Evolutionary conservation across 495 filamentous ascomycete genomes (phyloP), one percentile per base, ranked within the genome.

Genomic region (Sordaria brevicollis): DNA sequence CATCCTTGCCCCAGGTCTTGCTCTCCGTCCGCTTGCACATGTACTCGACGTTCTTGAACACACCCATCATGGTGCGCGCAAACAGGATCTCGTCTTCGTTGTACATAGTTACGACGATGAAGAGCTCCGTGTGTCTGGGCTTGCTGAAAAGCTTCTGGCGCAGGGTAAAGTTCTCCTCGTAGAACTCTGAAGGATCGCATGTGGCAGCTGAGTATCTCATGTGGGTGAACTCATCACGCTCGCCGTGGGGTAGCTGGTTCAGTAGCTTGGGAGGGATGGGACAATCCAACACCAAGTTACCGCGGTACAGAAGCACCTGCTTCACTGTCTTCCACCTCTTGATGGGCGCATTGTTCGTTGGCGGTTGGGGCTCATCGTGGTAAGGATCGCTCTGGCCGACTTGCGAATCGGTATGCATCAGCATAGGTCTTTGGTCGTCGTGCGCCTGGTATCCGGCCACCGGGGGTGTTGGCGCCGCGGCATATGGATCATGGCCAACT

Each of bases 131-230:
- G 74, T 96, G 90, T 49, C 96, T 84, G 11, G 93, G 90, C 79
- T 97, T 97, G 68, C 92, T 92, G 79, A 98, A 98, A 10, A 99
- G 87, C 79, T 89, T 89, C 81, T 99, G 96, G 38, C 96, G 92
- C 67, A 99, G 84, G 0, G 95, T 98, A 74, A 97, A 99, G 71
- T 93, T 90, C 75, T 95, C 86, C 35, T 88, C 86, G 74, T 89
- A 93, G 80, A 98, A 99, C 33, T 96, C 88, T 1, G 85, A 83
- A 0, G 96, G 96, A 74, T 99, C 96, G 79, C 96, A 99, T 17
- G 94, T 97, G 33, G 96, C 96, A 69, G 96, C 96, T 25, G 96
- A 98, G 82, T 99, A 99, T 86, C 95, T 87, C 96, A 98, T 99
- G 76, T 99, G 96, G 6, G 96, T 98, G 78, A 97, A 99, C 79